Conservation (phyloP, 805 yeast genomes). For the Jamesozyma hellenica region DNA sequence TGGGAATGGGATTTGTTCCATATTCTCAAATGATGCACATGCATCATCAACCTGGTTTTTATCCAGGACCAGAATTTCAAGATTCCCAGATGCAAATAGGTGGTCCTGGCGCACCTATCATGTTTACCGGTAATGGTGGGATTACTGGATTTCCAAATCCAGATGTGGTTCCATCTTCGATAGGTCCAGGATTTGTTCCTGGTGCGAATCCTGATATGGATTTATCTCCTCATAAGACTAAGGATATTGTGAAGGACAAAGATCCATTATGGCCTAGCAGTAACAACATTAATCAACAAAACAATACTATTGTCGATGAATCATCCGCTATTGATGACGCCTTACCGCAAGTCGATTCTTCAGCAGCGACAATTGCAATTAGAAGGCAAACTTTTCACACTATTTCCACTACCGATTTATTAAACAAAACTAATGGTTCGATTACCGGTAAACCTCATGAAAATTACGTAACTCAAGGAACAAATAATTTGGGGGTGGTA, state of each 20-base stretch:
- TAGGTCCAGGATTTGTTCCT: conserved; percentile 4
- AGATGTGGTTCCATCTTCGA: conserved; percentile 2
- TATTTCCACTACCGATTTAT: conserved; percentile 18
- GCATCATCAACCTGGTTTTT: conserved; percentile 22
- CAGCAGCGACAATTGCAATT: conserved; percentile 11
- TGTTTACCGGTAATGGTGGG: conserved; percentile 13
- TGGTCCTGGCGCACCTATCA: conserved; percentile 3
- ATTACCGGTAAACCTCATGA: not conserved
- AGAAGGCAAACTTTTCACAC: conserved; percentile 30
- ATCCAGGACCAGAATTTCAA: conserved; percentile 18
- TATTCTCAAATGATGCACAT: conserved; percentile 28
- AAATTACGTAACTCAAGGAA: not conserved
- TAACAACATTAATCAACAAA: conserved; percentile 4
- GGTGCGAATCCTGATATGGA: conserved; percentile 2
- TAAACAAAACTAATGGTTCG: conserved; percentile 2
- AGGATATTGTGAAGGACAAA: conserved; percentile 4
- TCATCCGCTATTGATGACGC: conserved; percentile 9
- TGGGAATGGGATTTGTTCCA: conserved; percentile 27
- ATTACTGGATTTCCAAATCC: conserved; percentile 9
- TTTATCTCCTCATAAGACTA: not conserved
- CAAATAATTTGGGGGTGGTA: conserved; percentile 3
- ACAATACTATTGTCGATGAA: conserved; percentile 6
- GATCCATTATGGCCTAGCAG: conserved; percentile 15
- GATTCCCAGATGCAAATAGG: conserved; percentile 8
- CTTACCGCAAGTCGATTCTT: conserved; percentile 7